Conservation (phyloP, 78 protist genomes). For the Acrasis kona region DNA sequence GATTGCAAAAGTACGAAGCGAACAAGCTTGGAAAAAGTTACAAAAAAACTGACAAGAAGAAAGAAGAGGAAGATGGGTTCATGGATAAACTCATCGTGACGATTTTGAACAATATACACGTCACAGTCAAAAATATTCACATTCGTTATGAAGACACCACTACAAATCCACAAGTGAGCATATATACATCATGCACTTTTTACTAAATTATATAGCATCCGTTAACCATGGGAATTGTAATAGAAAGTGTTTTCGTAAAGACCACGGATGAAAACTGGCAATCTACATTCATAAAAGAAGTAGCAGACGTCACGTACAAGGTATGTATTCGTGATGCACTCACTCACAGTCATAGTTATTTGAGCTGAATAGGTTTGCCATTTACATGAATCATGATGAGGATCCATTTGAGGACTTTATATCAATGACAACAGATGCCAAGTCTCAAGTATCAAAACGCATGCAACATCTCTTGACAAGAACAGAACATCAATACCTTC, state of each 20-base stretch:
- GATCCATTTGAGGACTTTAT: no score
- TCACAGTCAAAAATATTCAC: background rate
- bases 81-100: background rate
- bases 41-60: background rate
- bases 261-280: background rate
- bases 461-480: no score
- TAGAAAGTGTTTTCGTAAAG: background rate
- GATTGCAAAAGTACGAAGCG: background rate
- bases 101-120: background rate
- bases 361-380: background rate
- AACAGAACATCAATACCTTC: background rate
- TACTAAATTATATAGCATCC: background rate
- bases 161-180: no score
- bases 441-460: no score
- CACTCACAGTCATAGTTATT: no score
- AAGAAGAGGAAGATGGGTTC: background rate
- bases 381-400: background rate
- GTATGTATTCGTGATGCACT: no score
- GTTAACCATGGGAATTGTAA: background rate
- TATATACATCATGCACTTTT: background rate
- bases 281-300: background rate
- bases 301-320: background rate
- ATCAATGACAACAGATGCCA: no score
- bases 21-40: background rate
- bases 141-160: slow-evolving; percentile 5